Evolutionary conservation across 2,329 filamentous ascomycete genomes (phyloP).

Genomic region (Fusarium sp.): DNA sequence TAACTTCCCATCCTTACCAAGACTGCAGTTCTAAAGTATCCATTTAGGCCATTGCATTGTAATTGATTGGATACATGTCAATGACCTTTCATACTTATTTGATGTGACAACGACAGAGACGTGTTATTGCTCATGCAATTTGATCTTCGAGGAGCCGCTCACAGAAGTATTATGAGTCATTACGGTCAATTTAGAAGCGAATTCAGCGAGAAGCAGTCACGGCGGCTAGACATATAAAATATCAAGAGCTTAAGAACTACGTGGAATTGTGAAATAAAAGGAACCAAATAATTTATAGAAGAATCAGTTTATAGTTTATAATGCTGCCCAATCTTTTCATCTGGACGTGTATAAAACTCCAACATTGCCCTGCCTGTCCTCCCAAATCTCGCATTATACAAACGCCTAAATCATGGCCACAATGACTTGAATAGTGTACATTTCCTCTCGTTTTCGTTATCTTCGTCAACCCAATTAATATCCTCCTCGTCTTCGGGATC

Average conservation of each 20-base stretch:
- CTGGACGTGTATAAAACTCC: slow-evolving; percentile 27
- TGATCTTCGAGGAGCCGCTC: too few relatives aligned
- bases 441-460: slow-evolving; percentile 35
- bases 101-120: too few relatives aligned
- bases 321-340: slow-evolving; percentile 1
- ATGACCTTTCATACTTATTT: too few relatives aligned
- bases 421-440: slow-evolving; percentile 43
- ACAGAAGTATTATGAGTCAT: too few relatives aligned
- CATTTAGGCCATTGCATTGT: background rate
- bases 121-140: too few relatives aligned
- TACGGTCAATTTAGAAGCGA: too few relatives aligned
- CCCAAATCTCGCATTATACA: slow-evolving; percentile 12
- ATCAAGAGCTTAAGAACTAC: too few relatives aligned
- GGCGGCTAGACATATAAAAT: too few relatives aligned
- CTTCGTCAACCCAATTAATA: slow-evolving; percentile 50
- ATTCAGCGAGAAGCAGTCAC: too few relatives aligned
- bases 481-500: slow-evolving; percentile 65
- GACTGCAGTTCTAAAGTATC: background rate
- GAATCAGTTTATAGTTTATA: slow-evolving; percentile 34
- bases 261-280: background rate
- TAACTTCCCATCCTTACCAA: background rate
- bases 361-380: slow-evolving; percentile 17
- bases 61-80: too few relatives aligned
- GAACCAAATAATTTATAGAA: background rate
- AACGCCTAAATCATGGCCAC: slow-evolving; percentile 40